phyloP scores from a whole-genome alignment of 139 green algal species.

The Closterium sp. region DNA sequence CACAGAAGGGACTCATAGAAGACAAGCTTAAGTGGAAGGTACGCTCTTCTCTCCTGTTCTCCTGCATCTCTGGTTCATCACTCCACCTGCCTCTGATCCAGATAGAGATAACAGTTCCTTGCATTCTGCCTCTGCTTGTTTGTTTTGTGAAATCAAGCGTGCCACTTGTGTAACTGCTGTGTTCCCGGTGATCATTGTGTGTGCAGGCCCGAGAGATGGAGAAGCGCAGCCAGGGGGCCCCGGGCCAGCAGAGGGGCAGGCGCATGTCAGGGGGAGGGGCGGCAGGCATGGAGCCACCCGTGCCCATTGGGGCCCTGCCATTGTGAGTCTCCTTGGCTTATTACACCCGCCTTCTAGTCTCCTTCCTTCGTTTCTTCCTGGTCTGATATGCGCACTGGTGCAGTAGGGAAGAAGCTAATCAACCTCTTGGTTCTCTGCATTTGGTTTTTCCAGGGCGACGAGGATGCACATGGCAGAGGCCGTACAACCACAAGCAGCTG shows the following conservation, averaged over 20 bases:
- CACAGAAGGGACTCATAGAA: slow-evolving; percentile 61
- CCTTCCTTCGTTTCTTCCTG: too few relatives aligned
- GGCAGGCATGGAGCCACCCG: background rate
- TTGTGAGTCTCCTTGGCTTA: background rate
- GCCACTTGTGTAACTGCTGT: background rate
- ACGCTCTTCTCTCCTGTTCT: background rate
- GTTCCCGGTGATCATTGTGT: background rate
- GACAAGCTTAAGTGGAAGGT: slow-evolving; percentile 58
- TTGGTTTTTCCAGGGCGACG: background rate
- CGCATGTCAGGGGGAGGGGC: background rate
- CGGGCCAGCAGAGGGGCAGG: slow-evolving; percentile 6
- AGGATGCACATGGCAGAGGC: background rate
- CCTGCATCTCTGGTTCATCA: background rate
- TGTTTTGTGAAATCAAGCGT: background rate
- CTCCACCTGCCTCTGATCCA: background rate
- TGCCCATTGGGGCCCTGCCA: background rate
- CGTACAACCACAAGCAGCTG: background rate
- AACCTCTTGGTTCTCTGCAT: too few relatives aligned
- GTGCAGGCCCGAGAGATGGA: slow-evolving; percentile 47
- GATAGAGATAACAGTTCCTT: background rate
- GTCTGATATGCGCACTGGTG: too few relatives aligned
- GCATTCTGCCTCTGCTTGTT: background rate
- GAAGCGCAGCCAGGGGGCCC: slow-evolving; percentile 42
- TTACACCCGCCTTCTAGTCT: background rate
- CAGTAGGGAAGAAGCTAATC: too few relatives aligned